These are phyloP conservation scores for Nakazawaea ernobii DNA, from an alignment of 805 yeast species.

Conservation along the genomic window DNA sequence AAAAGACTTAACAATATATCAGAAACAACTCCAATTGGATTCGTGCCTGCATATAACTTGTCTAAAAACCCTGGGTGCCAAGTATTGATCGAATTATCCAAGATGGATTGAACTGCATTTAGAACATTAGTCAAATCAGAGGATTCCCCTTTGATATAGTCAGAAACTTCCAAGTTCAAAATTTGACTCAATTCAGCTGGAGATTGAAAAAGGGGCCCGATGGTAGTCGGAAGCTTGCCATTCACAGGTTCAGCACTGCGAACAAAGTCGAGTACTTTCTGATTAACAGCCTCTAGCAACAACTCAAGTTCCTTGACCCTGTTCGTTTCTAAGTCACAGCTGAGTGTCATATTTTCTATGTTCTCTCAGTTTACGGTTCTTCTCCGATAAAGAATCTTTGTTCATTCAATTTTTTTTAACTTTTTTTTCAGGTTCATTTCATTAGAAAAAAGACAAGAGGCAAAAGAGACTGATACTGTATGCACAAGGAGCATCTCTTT, in stretches of 20 bases:
- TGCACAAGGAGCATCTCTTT: too few species aligned
- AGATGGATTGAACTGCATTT: conserved; percentile 45
- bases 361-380: background rate
- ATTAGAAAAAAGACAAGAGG: background rate
- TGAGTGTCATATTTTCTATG: conserved; percentile 6
- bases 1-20: conserved; percentile 63
- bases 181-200: conserved; percentile 41
- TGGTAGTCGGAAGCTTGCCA: conserved; percentile 23
- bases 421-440: background rate
- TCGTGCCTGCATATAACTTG: conserved; percentile 78
- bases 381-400: background rate
- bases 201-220: conserved; percentile 44
- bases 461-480: background rate
- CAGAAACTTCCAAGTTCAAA: conserved; percentile 25
- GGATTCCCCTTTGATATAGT: conserved; percentile 29
- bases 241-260: conserved; percentile 29
- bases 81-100: conserved; percentile 68
- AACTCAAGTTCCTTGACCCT: conserved; percentile 53
- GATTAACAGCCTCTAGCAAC: conserved; percentile 45
- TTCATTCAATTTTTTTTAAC: background rate
- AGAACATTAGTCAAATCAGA: conserved; percentile 33
- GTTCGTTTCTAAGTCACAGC: conserved; percentile 37
- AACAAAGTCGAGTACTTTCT: conserved; percentile 48
- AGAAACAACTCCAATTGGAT: conserved; percentile 74
- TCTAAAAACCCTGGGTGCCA: conserved; percentile 88